A percentile compares a stretch with the other conserved stretches of the same genome.
Evolutionary conservation across 1,284 basidiomycete species (phyloP).

Genomic region (Omphalotus olearius): DNA sequence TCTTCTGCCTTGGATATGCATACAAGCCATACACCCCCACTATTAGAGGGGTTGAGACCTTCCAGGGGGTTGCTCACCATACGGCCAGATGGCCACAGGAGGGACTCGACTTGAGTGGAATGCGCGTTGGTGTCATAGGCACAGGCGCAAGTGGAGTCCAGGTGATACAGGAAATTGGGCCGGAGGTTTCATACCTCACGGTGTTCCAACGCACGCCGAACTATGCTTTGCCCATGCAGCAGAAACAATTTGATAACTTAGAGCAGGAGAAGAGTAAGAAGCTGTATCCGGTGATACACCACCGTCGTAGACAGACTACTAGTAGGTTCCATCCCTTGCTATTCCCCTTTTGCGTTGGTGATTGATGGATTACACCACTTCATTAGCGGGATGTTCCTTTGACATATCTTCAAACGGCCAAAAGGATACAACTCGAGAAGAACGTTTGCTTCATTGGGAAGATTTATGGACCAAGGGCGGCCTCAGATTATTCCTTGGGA

Average conservation of each 20-base stretch:
- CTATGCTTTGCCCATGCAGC: constrained; percentile 21
- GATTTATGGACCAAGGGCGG: constrained; percentile 21
- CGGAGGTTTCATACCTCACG: constrained; percentile 20
- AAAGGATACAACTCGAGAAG: constrained; percentile 18
- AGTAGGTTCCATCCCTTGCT: constrained; percentile 25
- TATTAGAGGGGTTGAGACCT: constrained; percentile 19
- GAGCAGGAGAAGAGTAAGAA: constrained; percentile 18
- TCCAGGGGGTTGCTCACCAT: constrained; percentile 21
- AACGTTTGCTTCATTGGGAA: constrained; percentile 17
- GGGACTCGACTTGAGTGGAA: constrained; percentile 20
- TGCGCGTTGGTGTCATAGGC: constrained; percentile 22
- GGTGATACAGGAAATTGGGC: constrained; percentile 21
- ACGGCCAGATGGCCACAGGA: constrained; percentile 21
- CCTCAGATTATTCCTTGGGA: constrained; percentile 17
- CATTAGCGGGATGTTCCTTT: constrained; percentile 19
- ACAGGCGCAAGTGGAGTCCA: constrained; percentile 25
- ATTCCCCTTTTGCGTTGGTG: background rate
- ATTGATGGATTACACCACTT: too few relatives aligned
- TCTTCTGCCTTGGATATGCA: constrained; percentile 21
- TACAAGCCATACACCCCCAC: constrained; percentile 19
- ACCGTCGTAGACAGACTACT: constrained; percentile 19
- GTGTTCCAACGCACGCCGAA: constrained; percentile 26
- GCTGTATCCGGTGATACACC: constrained; percentile 18
- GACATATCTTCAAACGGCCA: constrained; percentile 10
- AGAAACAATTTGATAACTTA: constrained; percentile 12